These are phyloP conservation scores for Metschnikowia amazonensis DNA, from an alignment of 805 yeast genomes.

Conservation along the genomic window DNA sequence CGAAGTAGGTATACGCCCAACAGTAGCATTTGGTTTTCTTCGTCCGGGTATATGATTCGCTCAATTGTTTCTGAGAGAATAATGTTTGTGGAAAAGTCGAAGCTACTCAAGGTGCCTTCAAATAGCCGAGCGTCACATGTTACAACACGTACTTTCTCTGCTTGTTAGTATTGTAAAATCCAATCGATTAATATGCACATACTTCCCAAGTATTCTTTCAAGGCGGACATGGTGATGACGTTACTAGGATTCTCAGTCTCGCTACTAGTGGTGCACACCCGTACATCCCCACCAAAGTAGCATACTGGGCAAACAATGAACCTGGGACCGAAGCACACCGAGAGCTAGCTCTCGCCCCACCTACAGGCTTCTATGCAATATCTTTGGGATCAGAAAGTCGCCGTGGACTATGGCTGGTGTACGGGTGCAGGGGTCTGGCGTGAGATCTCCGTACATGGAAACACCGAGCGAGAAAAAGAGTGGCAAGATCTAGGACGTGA, in stretches of 20 bases:
- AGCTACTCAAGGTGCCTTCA: slow-evolving; percentile 49
- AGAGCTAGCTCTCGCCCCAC: too few relatives aligned
- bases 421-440: neutral
- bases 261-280: neutral
- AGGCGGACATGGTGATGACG: slow-evolving; percentile 25
- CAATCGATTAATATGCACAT: slow-evolving; percentile 19
- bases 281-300: too few relatives aligned
- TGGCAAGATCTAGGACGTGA: neutral
- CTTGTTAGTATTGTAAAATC: slow-evolving; percentile 12
- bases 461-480: neutral
- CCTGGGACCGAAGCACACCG: too few relatives aligned
- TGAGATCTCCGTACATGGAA: neutral
- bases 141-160: slow-evolving; percentile 50
- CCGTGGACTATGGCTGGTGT: neutral
- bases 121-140: slow-evolving; percentile 56
- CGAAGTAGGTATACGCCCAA: slow-evolving; percentile 52
- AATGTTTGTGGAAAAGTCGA: slow-evolving; percentile 61
- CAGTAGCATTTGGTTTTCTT: slow-evolving; percentile 38
- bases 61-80: slow-evolving; percentile 51
- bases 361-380: too few relatives aligned
- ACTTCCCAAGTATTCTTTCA: slow-evolving; percentile 31
- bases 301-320: too few relatives aligned
- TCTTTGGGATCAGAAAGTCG: too few relatives aligned
- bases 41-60: slow-evolving; percentile 43
- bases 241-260: neutral